Percentiles rank a stretch among this genome's conserved stretches.
phyloP scores from a whole-genome alignment of 495 filamentous ascomycete genomes.

The Delitschia confertaspora region DNA sequence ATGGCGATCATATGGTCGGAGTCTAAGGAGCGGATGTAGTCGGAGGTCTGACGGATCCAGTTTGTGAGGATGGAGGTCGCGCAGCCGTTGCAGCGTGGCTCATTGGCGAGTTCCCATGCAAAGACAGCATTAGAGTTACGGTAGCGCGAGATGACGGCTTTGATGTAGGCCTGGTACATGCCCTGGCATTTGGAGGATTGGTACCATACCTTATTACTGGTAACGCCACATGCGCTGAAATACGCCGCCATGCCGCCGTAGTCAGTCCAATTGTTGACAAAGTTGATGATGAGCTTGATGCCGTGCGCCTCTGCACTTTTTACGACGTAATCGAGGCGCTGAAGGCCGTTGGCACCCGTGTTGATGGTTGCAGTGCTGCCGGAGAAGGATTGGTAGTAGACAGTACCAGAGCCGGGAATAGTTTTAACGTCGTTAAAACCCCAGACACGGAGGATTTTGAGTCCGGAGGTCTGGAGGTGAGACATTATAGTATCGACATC shows the following conservation, averaged over 20 bases:
- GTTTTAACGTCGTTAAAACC: conserved; percentile 59
- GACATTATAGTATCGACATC: conserved; percentile 43
- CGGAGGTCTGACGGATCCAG: conserved; percentile 52
- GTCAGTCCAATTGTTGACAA: conserved; percentile 53
- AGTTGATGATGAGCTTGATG: conserved; percentile 39
- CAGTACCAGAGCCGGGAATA: conserved; percentile 40
- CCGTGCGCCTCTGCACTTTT: conserved; percentile 24
- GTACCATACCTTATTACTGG: conserved; percentile 46
- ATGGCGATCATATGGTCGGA: conserved; percentile 57
- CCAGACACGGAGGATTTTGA: conserved; percentile 64
- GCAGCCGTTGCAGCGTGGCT: conserved; percentile 59
- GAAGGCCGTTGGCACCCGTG: conserved; percentile 55
- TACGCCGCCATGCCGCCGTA: conserved; percentile 62
- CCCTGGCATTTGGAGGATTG: conserved; percentile 46
- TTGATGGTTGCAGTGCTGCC: conserved; percentile 51
- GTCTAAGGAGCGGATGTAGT: conserved; percentile 58
- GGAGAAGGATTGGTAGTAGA: conserved; percentile 54
- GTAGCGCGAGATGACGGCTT: conserved; percentile 54
- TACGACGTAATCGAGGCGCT: conserved; percentile 38
- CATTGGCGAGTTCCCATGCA: conserved; percentile 65
- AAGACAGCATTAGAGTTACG: conserved; percentile 49
- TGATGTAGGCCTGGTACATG: conserved; percentile 55
- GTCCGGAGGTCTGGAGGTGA: conserved; percentile 41
- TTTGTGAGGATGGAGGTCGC: conserved; percentile 47
- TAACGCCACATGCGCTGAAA: conserved; percentile 52